These are phyloP conservation scores for Lactifluus subvellereus DNA, from an alignment of 768 basidiomycete species.

Conservation along the genomic window DNA sequence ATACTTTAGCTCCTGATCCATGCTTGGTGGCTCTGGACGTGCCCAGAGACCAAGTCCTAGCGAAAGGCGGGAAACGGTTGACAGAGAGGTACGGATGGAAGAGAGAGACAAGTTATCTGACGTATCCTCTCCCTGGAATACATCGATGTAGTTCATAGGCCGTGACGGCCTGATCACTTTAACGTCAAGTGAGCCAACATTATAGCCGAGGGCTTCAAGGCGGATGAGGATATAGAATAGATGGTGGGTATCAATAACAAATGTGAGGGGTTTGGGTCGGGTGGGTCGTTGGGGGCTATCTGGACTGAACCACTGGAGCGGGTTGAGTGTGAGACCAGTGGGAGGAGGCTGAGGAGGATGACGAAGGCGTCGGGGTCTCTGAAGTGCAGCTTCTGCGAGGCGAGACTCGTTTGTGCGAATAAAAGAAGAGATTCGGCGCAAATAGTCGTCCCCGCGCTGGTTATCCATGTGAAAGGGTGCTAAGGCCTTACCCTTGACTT, in stretches of 20 bases:
- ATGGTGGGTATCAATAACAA: constrained; percentile 72
- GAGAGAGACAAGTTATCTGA: constrained; percentile 70
- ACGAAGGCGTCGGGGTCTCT: constrained; percentile 44
- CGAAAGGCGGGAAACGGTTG: constrained; percentile 69
- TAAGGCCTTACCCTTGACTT: too few relatives aligned
- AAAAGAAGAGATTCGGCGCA: constrained; percentile 63
- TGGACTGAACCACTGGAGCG: constrained; percentile 51
- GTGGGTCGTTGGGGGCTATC: constrained; percentile 32
- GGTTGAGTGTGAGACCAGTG: constrained; percentile 45
- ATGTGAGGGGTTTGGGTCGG: constrained; percentile 50
- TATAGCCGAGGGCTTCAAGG: constrained; percentile 71
- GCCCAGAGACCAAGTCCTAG: constrained; percentile 73
- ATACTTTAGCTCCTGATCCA: constrained; percentile 76
- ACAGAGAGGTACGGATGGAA: constrained; percentile 72
- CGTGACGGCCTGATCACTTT: constrained; percentile 65
- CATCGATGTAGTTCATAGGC: constrained; percentile 68
- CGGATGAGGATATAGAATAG: constrained; percentile 87
- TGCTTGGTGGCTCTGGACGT: constrained; percentile 46
- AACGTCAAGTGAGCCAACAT: constrained; percentile 77
- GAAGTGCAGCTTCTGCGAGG: constrained; percentile 59
- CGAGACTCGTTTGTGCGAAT: constrained; percentile 66
- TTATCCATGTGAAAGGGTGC: constrained; percentile 40
- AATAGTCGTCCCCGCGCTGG: constrained; percentile 69
- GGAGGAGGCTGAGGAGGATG: constrained; percentile 30
- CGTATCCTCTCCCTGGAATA: constrained; percentile 50